These are phyloP conservation scores for Ophiosphaerella narmari DNA, from an alignment of 2,329 filamentous ascomycete genomes.

Conservation along the genomic window DNA sequence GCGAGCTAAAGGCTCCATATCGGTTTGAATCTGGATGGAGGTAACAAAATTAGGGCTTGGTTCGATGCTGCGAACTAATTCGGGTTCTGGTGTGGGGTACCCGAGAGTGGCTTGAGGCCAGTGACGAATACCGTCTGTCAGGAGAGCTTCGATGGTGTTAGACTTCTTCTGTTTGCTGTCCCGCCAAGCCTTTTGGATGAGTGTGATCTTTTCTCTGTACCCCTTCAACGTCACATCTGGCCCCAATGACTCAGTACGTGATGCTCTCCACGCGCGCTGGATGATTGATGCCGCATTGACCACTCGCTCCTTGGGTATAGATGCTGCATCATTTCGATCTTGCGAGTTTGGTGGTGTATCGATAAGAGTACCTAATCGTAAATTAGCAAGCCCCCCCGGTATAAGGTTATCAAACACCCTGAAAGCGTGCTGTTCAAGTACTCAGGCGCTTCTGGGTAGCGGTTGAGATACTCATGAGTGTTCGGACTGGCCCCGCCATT, in stretches of 20 bases:
- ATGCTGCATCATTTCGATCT: slow-evolving; percentile 30
- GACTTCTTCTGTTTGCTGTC: slow-evolving; percentile 36
- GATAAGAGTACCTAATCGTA: slow-evolving; percentile 22
- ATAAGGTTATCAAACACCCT: not conserved
- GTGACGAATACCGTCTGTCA: slow-evolving; percentile 37
- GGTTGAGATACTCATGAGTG: not conserved
- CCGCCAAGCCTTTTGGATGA: slow-evolving; percentile 47
- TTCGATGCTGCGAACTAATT: slow-evolving; percentile 25
- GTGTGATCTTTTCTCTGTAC: slow-evolving; percentile 45
- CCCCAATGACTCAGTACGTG: slow-evolving; percentile 23
- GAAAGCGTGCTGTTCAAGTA: not conserved
- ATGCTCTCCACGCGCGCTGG: slow-evolving; percentile 43
- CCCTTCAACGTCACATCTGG: slow-evolving; percentile 36
- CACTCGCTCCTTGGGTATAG: slow-evolving; percentile 31
- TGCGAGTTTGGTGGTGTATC: slow-evolving; percentile 35
- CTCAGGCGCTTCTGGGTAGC: no score
- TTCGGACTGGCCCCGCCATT: not conserved
- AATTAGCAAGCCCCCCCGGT: slow-evolving; percentile 1
- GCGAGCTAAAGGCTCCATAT: slow-evolving; percentile 29
- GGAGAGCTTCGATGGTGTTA: slow-evolving; percentile 37
- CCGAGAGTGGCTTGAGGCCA: slow-evolving; percentile 42
- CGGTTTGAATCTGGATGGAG: slow-evolving; percentile 41
- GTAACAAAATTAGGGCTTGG: slow-evolving; percentile 27
- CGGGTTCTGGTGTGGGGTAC: slow-evolving; percentile 41
- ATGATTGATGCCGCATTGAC: slow-evolving; percentile 40